Base-by-base conservation (phyloP, 1,139 yeast species). In the Yamadazyma dendronema region DNA sequence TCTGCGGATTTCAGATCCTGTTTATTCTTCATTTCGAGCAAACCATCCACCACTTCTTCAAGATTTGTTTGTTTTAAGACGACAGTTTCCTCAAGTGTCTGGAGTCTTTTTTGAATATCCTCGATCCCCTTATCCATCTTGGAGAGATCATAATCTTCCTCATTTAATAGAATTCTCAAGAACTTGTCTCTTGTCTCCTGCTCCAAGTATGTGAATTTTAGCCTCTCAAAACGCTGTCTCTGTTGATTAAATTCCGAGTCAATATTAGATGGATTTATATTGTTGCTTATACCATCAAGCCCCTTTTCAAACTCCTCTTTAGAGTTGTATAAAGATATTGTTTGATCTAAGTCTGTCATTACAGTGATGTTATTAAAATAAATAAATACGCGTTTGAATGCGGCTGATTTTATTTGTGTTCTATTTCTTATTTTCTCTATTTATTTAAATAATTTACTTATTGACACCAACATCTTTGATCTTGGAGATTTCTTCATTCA, bases 101-200 rank as follows among this genome's bases (percentile, higher is more conserved):
- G 15, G 6, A 32, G 25, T 33, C 44, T 42, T 3, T 25, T 24
- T 37, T 59, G 59, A 22, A 57, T 40, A 12, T 40, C 39, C 50
- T 57, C 35, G 52, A 46, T n/a, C 37, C 46, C 30, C 38, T 33
- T 31, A 3, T 36, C 36, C 36, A 34, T 38, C 13, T 35, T 27
- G 2, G 21, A 17, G 9, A 33, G 6, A 26, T 40, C 41, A 32
- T 31, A 28, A 8, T 32, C 32, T 16, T 47, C 48, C 25, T 40
- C 43, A 31, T 45, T 43, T 12, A 48, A 36, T 15, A 48, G 35
- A 4, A 40, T 48, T 34, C 78, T 50, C 31, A 81, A 59, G 52
- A 81, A 81, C 57, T 77, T 71, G 43, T 81, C 84, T 46, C 84
- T 70, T 2, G 86, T 73, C 48, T 81, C 88, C 48, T 81, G 84